Base-by-base conservation (phyloP, 306 rosid species). In the Citrullus amarus region DNA sequence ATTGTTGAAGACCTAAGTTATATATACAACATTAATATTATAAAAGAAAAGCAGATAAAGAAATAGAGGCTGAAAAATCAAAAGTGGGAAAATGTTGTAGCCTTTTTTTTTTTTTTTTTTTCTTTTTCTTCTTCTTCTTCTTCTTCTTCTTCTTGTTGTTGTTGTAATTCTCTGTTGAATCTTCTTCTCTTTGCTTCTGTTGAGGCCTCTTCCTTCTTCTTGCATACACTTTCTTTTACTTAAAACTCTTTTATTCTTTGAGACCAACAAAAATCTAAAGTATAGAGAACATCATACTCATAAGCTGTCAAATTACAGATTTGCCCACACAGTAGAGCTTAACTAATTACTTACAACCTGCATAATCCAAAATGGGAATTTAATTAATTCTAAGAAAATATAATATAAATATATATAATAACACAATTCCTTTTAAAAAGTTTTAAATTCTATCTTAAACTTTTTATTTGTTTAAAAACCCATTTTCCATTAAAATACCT, bases 291-390 rank as follows among this genome's bases (percentile, higher is more conserved):
- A 18, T 0, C 25, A 15, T 16, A 36, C 48, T 25, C 74, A 67
- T 18, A 67, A 34, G 48, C 3, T 67, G 74, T 38, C 9, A 67
- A 68, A 69, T 20, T 69, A 69, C 75, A 68, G 1, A 6, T n/a
- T 44, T 69, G 36, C 1, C 75, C 54, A 43, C 34, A 7, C 0
- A 50, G 46, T 58, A 14, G 61, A 32, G 36, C 4, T 32, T 51
- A 51, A 70, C 14, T 6, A 58, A 66, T 86, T 85, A 91, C 80
- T 91, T 93, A 9, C 91, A 44, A 83, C 85, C 98, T 93, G 96
- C 85, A 84, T 10, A 55, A 41, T 15, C 6, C 2, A 82, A 41
- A 20, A 83, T 15, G n/a, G 41, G 72, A 20, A 4, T 43, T 41
- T 51, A 51, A 51, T 41, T 51, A 51, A 51, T 58, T 51, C 70